Percentiles rank a stretch among this genome's conserved stretches.
These are phyloP conservation scores for Erodium chrysanthum DNA, from an alignment of 441 rosid genomes.

Conservation along the genomic window DNA sequence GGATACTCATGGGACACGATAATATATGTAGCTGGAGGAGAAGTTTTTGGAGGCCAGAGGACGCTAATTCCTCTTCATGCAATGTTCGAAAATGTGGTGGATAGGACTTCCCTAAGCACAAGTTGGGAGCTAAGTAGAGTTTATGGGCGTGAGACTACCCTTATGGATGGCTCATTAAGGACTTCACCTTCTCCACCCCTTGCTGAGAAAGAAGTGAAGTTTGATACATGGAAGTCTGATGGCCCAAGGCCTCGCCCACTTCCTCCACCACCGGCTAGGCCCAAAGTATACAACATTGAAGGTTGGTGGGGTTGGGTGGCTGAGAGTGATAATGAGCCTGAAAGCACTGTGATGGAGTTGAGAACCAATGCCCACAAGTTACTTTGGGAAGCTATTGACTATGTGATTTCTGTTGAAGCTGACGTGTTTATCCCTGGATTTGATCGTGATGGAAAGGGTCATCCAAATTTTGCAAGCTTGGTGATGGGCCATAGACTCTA, in stretches of 20 bases:
- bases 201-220: constrained; percentile 43
- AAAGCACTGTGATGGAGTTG: constrained; percentile 84
- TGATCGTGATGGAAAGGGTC: constrained; percentile 82
- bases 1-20: constrained; percentile 83
- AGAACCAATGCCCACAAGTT: constrained; percentile 92
- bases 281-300: constrained; percentile 79
- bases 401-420: constrained; percentile 70
- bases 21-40: constrained; percentile 83
- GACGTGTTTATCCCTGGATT: constrained; percentile 90
- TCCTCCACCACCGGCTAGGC: constrained; percentile 82
- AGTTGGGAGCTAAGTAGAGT: constrained; percentile 76
- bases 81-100: constrained; percentile 86
- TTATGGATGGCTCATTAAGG: constrained; percentile 31
- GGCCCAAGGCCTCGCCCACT: constrained; percentile 92
- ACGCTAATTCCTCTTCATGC: constrained; percentile 71
- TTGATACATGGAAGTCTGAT: constrained; percentile 44
- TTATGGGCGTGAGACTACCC: constrained; percentile 77
- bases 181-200: constrained; percentile 32
- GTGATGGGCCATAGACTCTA: constrained; percentile 92
- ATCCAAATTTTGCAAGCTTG: constrained; percentile 79
- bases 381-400: constrained; percentile 94
- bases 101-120: constrained; percentile 80
- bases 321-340: constrained; percentile 96
- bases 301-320: constrained; percentile 99
- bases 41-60: constrained; percentile 94